These are phyloP conservation scores for Byssochlamys sp. DNA, from an alignment of 2,329 filamentous ascomycete species.

Conservation along the genomic window DNA sequence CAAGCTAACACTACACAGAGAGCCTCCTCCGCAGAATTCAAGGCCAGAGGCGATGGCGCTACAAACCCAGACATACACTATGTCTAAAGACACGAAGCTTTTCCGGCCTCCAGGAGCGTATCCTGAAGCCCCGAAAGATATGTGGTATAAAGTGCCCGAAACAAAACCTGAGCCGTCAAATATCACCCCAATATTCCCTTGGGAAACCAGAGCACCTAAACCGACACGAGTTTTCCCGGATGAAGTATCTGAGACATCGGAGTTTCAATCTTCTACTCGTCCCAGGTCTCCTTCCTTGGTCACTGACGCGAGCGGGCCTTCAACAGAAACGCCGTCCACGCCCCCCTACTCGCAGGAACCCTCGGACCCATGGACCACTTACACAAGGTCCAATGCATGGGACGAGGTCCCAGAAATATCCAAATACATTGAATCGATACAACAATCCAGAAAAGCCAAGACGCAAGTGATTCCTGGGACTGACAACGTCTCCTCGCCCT, in stretches of 20 bases:
- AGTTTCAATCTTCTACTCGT: not conserved
- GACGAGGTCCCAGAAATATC: constrained; percentile 83
- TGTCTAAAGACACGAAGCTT: constrained; percentile 64
- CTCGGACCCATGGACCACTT: constrained; percentile 58
- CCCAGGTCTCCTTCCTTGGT: not conserved
- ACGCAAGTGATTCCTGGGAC: constrained; percentile 29
- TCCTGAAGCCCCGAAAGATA: constrained; percentile 72
- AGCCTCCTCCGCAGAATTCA: constrained; percentile 54
- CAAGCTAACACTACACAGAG: constrained; percentile 36
- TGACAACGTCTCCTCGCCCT: constrained; percentile 6
- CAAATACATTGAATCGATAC: constrained; percentile 69
- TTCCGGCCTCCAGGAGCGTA: constrained; percentile 71
- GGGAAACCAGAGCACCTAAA: constrained; percentile 62
- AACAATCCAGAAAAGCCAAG: constrained; percentile 50
- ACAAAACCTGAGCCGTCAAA: constrained; percentile 48
- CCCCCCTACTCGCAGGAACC: constrained; percentile 32
- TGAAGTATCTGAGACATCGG: constrained; percentile 11
- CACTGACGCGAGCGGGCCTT: not conserved
- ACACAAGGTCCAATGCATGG: constrained; percentile 78
- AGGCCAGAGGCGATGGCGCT: constrained; percentile 80
- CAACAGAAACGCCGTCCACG: constrained; percentile 7
- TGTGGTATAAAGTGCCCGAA: constrained; percentile 74
- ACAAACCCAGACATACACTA: constrained; percentile 66
- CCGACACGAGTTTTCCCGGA: constrained; percentile 42
- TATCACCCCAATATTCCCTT: constrained; percentile 72